Percentiles rank a stretch among this genome's conserved stretches.
phyloP scores from a whole-genome alignment of 192 early-diverging fungal genomes.

The Oehlia diaphana region DNA sequence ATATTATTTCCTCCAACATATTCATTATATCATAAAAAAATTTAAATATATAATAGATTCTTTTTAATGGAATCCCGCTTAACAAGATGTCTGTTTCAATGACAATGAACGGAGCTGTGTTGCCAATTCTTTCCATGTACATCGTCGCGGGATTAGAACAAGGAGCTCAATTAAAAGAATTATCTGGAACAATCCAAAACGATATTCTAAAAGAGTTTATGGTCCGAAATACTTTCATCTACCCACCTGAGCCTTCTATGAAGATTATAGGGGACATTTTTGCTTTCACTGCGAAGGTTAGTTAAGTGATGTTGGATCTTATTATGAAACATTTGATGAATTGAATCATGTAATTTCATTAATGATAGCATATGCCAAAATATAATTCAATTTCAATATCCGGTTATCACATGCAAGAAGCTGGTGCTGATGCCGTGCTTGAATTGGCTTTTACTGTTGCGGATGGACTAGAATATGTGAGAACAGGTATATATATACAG shows the following conservation, averaged over 20 bases:
- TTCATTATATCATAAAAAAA: not conserved
- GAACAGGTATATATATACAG: slow-evolving; percentile 46
- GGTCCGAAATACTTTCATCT: slow-evolving; percentile 94
- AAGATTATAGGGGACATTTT: slow-evolving; percentile 90
- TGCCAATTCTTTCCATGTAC: slow-evolving; percentile 90
- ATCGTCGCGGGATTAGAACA: slow-evolving; percentile 88
- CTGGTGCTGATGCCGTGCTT: slow-evolving; percentile 84
- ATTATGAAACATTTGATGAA: not conserved
- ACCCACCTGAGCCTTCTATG: slow-evolving; percentile 90
- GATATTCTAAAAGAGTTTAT: slow-evolving; percentile 94
- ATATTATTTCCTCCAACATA: not conserved
- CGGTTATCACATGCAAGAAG: slow-evolving; percentile 92
- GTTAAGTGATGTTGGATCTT: not conserved
- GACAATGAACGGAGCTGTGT: slow-evolving; percentile 95
- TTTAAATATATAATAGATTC: slow-evolving; percentile 42
- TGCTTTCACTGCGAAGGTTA: slow-evolving; percentile 74
- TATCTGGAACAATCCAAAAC: slow-evolving; percentile 89
- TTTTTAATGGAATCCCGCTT: slow-evolving; percentile 87
- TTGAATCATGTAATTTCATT: not conserved
- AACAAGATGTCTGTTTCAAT: slow-evolving; percentile 91
- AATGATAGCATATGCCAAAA: slow-evolving; percentile 77
- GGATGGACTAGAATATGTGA: slow-evolving; percentile 82
- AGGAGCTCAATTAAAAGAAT: slow-evolving; percentile 75
- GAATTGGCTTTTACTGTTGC: slow-evolving; percentile 93
- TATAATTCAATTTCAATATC: slow-evolving; percentile 97